Evolutionary conservation across 257 asterid genomes (phyloP).

Genomic region (Eustoma russellianum): DNA sequence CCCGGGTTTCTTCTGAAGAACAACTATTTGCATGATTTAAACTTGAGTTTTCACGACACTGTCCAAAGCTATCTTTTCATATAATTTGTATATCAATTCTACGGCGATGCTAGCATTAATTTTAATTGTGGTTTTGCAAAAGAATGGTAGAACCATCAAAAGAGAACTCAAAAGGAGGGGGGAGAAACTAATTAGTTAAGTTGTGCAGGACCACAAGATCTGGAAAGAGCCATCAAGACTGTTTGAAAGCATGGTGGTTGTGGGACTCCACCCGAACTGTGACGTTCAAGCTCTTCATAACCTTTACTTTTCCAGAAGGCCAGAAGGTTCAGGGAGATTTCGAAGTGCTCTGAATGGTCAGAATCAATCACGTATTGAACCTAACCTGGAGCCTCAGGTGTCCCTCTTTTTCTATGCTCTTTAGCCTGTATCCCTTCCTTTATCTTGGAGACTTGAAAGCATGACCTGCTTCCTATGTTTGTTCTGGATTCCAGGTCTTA

Average conservation of each 20-base stretch:
- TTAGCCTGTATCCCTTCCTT: neutral
- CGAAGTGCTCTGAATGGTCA: constrained; percentile 69
- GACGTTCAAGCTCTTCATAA: constrained; percentile 87
- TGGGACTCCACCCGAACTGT: constrained; percentile 88
- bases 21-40: no score
- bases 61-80: no score
- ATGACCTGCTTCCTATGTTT: constrained; percentile 8
- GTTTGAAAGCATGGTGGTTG: constrained; percentile 94
- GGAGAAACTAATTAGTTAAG: constrained; percentile 3
- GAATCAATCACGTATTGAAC: constrained; percentile 78
- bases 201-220: constrained; percentile 81
- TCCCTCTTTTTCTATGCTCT: neutral
- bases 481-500: constrained; percentile 59
- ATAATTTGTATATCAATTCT: no score
- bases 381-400: constrained; percentile 99
- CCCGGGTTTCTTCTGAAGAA: no score
- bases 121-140: no score
- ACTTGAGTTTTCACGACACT: no score
- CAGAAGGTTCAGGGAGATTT: constrained; percentile 80
- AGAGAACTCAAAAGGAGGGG: no score
- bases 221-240: constrained; percentile 86
- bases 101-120: no score
- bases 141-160: no score
- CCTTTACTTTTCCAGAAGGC: constrained; percentile 67
- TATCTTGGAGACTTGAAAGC: neutral